Conservation (phyloP, 1,139 yeast species). For the Geotrichum australiense region DNA sequence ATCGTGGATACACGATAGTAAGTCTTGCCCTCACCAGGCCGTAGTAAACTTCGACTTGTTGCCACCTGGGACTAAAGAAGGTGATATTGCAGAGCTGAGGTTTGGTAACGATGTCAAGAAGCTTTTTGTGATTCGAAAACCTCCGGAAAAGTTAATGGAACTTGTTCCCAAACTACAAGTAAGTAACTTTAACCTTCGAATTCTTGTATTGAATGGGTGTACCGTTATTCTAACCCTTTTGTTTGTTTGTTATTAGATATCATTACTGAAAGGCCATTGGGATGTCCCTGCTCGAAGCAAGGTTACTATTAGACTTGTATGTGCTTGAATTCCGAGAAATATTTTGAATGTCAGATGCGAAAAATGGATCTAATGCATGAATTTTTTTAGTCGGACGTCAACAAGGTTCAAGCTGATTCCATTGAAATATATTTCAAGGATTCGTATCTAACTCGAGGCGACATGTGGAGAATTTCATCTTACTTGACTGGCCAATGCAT, state of each 20-base stretch:
- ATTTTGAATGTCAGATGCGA: neutral
- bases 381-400: slow-evolving; percentile 27
- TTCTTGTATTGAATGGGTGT: neutral
- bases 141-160: slow-evolving; percentile 32
- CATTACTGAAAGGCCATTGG: slow-evolving; percentile 57
- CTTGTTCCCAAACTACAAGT: slow-evolving; percentile 29
- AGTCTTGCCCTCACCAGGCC: slow-evolving; percentile 53
- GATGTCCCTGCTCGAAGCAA: slow-evolving; percentile 63
- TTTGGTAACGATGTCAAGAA: slow-evolving; percentile 31
- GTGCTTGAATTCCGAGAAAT: slow-evolving; percentile 3
- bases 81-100: slow-evolving; percentile 66
- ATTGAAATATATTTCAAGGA: slow-evolving; percentile 79
- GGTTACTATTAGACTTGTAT: slow-evolving; percentile 49
- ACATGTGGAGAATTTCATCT: slow-evolving; percentile 82
- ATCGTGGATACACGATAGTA: slow-evolving; percentile 68
- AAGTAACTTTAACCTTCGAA: slow-evolving; percentile 16
- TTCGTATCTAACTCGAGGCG: slow-evolving; percentile 74
- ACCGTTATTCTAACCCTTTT: neutral
- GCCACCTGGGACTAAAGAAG: slow-evolving; percentile 52
- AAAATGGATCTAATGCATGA: neutral
- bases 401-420: slow-evolving; percentile 62
- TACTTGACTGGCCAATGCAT: slow-evolving; percentile 56
- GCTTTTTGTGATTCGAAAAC: slow-evolving; percentile 42
- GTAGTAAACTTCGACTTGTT: slow-evolving; percentile 51
- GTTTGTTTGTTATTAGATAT: slow-evolving; percentile 36